Evolutionary conservation across 306 rosid genomes (phyloP).

Genomic region (Sindora glabra): DNA sequence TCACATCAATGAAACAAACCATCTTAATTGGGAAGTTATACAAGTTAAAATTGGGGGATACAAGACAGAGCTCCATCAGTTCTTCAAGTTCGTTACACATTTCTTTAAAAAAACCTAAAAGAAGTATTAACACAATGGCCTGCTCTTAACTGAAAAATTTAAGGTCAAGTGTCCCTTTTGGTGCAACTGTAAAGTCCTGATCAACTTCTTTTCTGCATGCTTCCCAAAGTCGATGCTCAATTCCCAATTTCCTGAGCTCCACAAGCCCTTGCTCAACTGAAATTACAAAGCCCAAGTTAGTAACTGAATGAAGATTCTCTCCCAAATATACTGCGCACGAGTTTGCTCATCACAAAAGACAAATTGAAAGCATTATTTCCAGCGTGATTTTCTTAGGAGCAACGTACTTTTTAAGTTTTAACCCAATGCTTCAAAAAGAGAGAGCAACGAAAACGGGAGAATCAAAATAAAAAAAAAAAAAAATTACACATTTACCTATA

Average conservation of each 20-base stretch:
- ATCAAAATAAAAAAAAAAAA: background rate
- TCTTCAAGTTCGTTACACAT: no score
- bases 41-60: no score
- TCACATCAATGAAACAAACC: no score
- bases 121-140: no score
- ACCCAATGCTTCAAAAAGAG: no score
- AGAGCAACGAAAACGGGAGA: no score
- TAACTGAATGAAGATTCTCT: background rate
- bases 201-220: conserved; percentile 75
- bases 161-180: conserved; percentile 1
- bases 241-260: conserved; percentile 80
- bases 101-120: no score
- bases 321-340: background rate
- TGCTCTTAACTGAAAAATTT: conserved; percentile 7
- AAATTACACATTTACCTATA: no score
- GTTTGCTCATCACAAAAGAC: conserved; percentile 5
- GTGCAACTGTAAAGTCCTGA: conserved; percentile 29
- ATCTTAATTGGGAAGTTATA: no score
- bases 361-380: background rate
- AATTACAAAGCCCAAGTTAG: conserved; percentile 8
- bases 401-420: no score
- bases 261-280: conserved; percentile 87
- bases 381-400: background rate
- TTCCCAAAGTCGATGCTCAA: conserved; percentile 92
- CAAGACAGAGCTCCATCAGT: no score